These are phyloP conservation scores for Aphanomyces stellatus DNA, from an alignment of 352 stramenopile genomes.

Conservation along the genomic window DNA sequence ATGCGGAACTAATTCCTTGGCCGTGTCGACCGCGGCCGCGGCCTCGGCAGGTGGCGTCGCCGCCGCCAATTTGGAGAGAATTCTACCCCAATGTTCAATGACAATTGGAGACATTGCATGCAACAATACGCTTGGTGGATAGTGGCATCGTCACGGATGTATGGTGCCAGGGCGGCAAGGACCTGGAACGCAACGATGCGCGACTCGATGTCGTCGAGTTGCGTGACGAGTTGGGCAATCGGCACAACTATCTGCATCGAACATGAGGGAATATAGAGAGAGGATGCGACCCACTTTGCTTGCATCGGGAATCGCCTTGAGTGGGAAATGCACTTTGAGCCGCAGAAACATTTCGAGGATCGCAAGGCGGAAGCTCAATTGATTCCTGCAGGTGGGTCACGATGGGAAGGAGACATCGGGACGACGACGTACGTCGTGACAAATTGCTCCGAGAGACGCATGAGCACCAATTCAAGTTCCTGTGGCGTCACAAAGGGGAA, in stretches of 20 bases:
- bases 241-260: slow-evolving; percentile 5
- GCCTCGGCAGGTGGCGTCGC: background rate
- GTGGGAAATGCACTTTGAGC: slow-evolving; percentile 9
- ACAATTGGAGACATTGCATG: background rate
- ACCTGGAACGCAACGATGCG: slow-evolving; percentile 10
- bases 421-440: slow-evolving; percentile 2
- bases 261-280: background rate
- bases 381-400: too few species aligned
- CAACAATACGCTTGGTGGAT: slow-evolving; percentile 8
- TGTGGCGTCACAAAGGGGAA: background rate
- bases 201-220: background rate
- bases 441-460: slow-evolving; percentile 15
- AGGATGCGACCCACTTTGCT: background rate
- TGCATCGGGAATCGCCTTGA: slow-evolving; percentile 2
- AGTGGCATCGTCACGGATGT: background rate
- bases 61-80: background rate
- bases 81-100: background rate
- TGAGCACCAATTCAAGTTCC: slow-evolving; percentile 9
- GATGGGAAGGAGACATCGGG: background rate
- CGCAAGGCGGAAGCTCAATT: slow-evolving; percentile 6
- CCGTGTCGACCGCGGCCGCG: background rate
- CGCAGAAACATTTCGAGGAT: slow-evolving; percentile 9
- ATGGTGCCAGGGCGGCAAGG: slow-evolving; percentile 4
- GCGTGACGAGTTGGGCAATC: background rate
- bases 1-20: background rate